These are phyloP conservation scores for Yueomyces sinensis DNA, from an alignment of 805 yeast genomes.

Conservation along the genomic window DNA sequence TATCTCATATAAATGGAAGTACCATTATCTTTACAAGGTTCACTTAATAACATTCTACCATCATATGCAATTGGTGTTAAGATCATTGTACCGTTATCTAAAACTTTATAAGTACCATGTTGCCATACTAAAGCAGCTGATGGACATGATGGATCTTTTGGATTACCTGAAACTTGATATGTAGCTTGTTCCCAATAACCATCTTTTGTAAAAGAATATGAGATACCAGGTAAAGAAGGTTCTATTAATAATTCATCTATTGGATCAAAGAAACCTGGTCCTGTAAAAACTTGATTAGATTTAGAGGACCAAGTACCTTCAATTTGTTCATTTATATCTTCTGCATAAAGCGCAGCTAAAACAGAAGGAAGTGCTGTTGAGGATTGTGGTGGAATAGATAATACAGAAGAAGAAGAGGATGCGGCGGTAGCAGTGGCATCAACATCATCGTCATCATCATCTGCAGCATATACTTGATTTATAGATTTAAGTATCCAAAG, in stretches of 20 bases:
- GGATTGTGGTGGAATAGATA: not conserved
- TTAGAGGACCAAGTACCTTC: constrained; percentile 92
- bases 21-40: constrained; percentile 65
- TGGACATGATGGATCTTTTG: constrained; percentile 70
- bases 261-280: constrained; percentile 94
- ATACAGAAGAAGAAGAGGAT: not conserved
- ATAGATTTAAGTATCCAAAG: no score
- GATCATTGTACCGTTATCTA: constrained; percentile 51
- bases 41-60: constrained; percentile 81
- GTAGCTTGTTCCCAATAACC: constrained; percentile 85
- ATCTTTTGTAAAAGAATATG: constrained; percentile 85
- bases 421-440: not conserved
- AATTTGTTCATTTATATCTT: not conserved
- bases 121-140: constrained; percentile 72
- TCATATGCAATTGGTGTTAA: constrained; percentile 72
- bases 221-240: constrained; percentile 90
- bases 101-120: constrained; percentile 68
- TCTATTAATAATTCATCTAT: constrained; percentile 88
- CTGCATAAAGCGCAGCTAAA: not conserved
- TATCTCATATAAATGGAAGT: constrained; percentile 59
- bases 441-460: constrained; percentile 4
- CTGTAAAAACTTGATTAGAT: constrained; percentile 88
- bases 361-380: not conserved
- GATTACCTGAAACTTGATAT: constrained; percentile 62
- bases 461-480: constrained; percentile 4